phyloP scores from a whole-genome alignment of 129 eudicot genomes.

The Helichrysum umbraculigerum region DNA sequence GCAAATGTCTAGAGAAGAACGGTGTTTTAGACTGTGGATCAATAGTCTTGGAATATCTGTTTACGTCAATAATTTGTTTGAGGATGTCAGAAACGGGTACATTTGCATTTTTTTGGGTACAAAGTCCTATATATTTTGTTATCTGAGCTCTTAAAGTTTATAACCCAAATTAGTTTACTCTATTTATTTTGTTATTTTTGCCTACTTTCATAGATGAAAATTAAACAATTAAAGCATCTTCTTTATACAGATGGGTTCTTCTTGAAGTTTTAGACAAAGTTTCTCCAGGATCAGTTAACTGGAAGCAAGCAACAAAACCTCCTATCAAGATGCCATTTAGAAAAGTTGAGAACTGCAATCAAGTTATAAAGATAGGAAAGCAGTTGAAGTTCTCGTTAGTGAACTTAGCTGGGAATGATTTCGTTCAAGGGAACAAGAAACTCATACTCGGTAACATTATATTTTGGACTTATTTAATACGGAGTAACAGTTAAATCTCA shows the following conservation, averaged over 20 bases:
- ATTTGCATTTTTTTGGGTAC: slow-evolving; percentile 25
- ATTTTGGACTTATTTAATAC: slow-evolving; percentile 2
- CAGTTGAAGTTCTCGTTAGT: slow-evolving; percentile 78
- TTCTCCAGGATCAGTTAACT: slow-evolving; percentile 85
- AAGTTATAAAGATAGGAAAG: slow-evolving; percentile 82
- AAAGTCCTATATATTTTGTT: not conserved
- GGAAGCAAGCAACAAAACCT: slow-evolving; percentile 94
- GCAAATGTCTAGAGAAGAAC: slow-evolving; percentile 89
- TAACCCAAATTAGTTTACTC: too few relatives aligned
- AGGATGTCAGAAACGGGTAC: slow-evolving; percentile 94
- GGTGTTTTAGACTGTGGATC: slow-evolving; percentile 94
- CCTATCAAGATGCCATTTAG: slow-evolving; percentile 98
- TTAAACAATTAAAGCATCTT: not conserved
- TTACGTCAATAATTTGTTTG: slow-evolving; percentile 85
- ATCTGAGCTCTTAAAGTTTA: too few relatives aligned
- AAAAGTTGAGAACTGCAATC: slow-evolving; percentile 99
- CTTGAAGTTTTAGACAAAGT: slow-evolving; percentile 90
- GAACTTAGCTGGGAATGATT: slow-evolving; percentile 89
- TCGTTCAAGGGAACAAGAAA: slow-evolving; percentile 96
- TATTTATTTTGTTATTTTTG: not conserved
- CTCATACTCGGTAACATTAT: slow-evolving; percentile 77
- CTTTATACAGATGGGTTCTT: slow-evolving; percentile 73
- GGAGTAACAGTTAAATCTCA: not conserved
- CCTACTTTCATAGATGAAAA: not conserved
- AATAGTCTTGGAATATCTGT: slow-evolving; percentile 81